Evolutionary conservation across 352 stramenopile genomes (phyloP).

Genomic region (Pythium folliculosum): DNA sequence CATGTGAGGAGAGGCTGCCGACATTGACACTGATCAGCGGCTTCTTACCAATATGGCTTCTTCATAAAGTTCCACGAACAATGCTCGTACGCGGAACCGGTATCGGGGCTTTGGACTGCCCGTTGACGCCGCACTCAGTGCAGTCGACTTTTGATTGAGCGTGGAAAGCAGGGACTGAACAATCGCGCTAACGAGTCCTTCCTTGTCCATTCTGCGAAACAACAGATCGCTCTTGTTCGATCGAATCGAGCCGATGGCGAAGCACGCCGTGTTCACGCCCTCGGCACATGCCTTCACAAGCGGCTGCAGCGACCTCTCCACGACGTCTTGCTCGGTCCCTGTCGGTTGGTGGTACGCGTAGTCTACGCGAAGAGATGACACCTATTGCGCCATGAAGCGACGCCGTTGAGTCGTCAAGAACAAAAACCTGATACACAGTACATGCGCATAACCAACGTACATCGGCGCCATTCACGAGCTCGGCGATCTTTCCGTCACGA

Average conservation of each 20-base stretch:
- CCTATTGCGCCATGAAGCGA: constrained; percentile 20
- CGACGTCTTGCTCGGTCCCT: constrained; percentile 39
- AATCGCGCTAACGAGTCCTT: constrained; percentile 35
- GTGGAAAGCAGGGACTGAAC: constrained; percentile 38
- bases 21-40: background rate
- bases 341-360: constrained; percentile 43
- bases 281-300: constrained; percentile 47
- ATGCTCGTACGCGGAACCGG: constrained; percentile 40
- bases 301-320: constrained; percentile 46
- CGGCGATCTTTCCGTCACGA: constrained; percentile 44
- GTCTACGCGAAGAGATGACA: constrained; percentile 32
- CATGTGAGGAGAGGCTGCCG: no score
- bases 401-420: background rate
- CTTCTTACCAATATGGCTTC: constrained; percentile 47
- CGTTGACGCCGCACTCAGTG: background rate
- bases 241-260: constrained; percentile 44
- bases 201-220: constrained; percentile 33
- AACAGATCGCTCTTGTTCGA: constrained; percentile 41
- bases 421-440: background rate
- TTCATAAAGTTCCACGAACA: constrained; percentile 59
- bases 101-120: constrained; percentile 10
- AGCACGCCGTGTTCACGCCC: constrained; percentile 51
- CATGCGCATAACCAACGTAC: constrained; percentile 19
- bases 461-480: constrained; percentile 36
- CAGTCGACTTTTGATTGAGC: constrained; percentile 34